Percentiles rank a stretch among this genome's conserved stretches.
These are phyloP conservation scores for Fulvia fulva DNA, from an alignment of 2,329 filamentous ascomycete species.

Conservation along the genomic window DNA sequence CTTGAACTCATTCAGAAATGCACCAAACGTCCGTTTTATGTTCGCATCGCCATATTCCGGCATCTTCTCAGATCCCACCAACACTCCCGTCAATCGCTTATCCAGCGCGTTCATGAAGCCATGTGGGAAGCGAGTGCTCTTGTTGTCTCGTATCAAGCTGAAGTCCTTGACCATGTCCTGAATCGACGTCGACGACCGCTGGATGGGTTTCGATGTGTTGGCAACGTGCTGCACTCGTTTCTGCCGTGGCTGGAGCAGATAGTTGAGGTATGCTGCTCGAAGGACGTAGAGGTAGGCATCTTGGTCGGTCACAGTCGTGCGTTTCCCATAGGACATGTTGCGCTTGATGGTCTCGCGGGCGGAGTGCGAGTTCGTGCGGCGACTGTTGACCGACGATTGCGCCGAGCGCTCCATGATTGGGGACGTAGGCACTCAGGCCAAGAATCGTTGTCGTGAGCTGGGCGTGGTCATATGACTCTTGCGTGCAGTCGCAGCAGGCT, in stretches of 20 bases:
- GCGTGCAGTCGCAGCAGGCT: background rate
- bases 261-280: constrained; percentile 84
- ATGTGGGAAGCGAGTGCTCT: constrained; percentile 67
- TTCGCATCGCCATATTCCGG: constrained; percentile 87
- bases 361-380: constrained; percentile 43
- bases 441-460: background rate
- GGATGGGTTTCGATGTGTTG: constrained; percentile 54
- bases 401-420: constrained; percentile 30
- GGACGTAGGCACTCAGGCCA: background rate
- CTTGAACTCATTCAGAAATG: constrained; percentile 90
- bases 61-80: constrained; percentile 76
- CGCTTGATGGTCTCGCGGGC: constrained; percentile 37
- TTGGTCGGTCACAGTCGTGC: constrained; percentile 49
- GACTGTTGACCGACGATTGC: constrained; percentile 32
- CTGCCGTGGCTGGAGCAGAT: constrained; percentile 85
- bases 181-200: constrained; percentile 68
- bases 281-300: constrained; percentile 91
- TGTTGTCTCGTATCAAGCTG: constrained; percentile 60
- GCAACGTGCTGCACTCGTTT: constrained; percentile 83
- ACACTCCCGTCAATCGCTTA: constrained; percentile 74
- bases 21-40: constrained; percentile 90
- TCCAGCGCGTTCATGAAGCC: constrained; percentile 67
- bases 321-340: constrained; percentile 36
- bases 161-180: constrained; percentile 89
- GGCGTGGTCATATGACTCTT: background rate